These are phyloP conservation scores for Aureobasidium vineae DNA, from an alignment of 2,329 filamentous ascomycete genomes.

Conservation along the genomic window DNA sequence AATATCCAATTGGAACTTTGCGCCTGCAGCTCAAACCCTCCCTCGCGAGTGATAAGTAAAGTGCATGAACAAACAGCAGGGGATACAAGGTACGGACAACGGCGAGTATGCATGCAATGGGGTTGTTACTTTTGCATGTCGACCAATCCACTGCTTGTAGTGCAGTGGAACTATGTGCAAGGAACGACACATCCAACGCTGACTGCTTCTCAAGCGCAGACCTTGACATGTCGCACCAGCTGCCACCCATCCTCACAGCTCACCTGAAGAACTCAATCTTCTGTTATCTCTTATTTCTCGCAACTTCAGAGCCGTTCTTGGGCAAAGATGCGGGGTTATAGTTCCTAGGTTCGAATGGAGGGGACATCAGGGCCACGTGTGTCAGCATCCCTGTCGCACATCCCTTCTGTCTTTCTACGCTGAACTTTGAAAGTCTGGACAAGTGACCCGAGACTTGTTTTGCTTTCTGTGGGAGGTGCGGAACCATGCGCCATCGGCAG, in stretches of 20 bases:
- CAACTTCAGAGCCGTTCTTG: not conserved
- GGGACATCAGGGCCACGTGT: slow-evolving; percentile 1
- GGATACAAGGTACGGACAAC: not conserved
- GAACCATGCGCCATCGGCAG: not conserved
- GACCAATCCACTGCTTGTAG: not conserved
- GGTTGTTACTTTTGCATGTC: not conserved
- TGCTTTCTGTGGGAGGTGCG: slow-evolving; percentile 8
- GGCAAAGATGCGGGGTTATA: not conserved
- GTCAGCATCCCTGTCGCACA: not conserved
- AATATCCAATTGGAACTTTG: not conserved
- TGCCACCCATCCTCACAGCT: not conserved
- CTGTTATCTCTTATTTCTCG: not conserved
- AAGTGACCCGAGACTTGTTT: not conserved
- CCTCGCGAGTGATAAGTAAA: not conserved
- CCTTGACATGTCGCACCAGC: not conserved
- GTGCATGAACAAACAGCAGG: not conserved
- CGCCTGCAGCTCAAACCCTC: not conserved
- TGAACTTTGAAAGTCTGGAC: not conserved
- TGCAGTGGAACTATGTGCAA: slow-evolving; percentile 12
- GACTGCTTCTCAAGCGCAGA: slow-evolving; percentile 15
- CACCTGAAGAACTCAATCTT: not conserved
- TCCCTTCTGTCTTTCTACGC: slow-evolving; percentile 4
- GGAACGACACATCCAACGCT: slow-evolving; percentile 14
- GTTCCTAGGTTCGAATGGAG: not conserved
- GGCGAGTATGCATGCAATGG: not conserved